A percentile compares a stretch with the other conserved stretches of the same genome.
phyloP scores from a whole-genome alignment of 768 basidiomycete genomes.

The Trametes coccinea region DNA sequence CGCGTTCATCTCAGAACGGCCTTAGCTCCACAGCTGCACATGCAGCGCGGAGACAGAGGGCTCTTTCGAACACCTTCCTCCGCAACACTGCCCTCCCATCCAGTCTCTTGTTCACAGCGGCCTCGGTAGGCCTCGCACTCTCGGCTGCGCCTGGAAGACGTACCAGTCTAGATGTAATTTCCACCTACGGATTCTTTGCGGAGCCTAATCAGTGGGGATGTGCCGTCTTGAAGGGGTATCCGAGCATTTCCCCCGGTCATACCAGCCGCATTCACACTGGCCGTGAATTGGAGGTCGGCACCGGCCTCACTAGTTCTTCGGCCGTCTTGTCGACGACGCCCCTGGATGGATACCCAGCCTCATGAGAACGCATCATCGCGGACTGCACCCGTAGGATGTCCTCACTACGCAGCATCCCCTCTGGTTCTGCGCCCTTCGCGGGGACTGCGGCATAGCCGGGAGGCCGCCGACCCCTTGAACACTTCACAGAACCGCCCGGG shows the following conservation, averaged over 20 bases:
- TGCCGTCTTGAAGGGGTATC: background rate
- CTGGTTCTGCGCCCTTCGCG: background rate
- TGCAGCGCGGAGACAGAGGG: slow-evolving; percentile 1
- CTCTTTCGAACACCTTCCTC: background rate
- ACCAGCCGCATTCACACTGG: background rate
- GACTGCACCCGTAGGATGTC: slow-evolving; percentile 6
- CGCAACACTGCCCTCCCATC: background rate
- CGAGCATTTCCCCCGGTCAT: slow-evolving; percentile 1
- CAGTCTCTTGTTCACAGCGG: background rate
- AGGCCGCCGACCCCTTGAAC: background rate
- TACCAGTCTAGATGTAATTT: too few species aligned
- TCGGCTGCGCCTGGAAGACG: too few species aligned
- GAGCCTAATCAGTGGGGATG: background rate
- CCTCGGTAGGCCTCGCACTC: background rate
- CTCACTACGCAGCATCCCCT: background rate
- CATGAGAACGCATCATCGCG: slow-evolving; percentile 6
- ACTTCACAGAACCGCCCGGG: background rate
- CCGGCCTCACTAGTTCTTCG: background rate
- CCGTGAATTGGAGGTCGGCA: background rate
- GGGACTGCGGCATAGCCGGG: background rate
- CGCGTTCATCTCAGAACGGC: slow-evolving; percentile 3
- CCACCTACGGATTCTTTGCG: background rate
- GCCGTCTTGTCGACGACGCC: background rate
- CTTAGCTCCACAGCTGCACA: slow-evolving; percentile 3
- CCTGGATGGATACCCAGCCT: background rate